phyloP scores from a whole-genome alignment of 2,329 filamentous ascomycete species.

The Westerdykella sp. region DNA sequence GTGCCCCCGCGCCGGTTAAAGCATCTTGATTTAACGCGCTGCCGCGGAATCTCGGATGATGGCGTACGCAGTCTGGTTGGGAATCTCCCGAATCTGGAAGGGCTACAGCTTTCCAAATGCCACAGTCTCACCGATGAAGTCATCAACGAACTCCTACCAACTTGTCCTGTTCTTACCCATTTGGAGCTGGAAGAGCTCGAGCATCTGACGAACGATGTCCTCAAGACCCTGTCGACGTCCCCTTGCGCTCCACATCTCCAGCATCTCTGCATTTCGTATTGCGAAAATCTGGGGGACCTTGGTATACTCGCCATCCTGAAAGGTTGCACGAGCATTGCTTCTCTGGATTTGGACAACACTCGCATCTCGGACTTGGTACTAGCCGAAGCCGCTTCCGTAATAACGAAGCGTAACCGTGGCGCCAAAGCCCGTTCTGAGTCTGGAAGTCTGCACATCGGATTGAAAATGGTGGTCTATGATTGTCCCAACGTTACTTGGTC shows the following conservation, averaged over 20 bases:
- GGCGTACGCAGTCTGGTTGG: slow-evolving; percentile 67
- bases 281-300: slow-evolving; percentile 73
- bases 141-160: slow-evolving; percentile 65
- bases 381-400: slow-evolving; percentile 74
- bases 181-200: slow-evolving; percentile 84
- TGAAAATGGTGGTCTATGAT: slow-evolving; percentile 81
- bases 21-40: slow-evolving; percentile 80
- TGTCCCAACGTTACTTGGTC: slow-evolving; percentile 91
- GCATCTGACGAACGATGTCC: slow-evolving; percentile 65
- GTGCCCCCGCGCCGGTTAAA: slow-evolving; percentile 73
- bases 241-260: slow-evolving; percentile 66
- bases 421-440: slow-evolving; percentile 27
- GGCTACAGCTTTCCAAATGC: slow-evolving; percentile 76
- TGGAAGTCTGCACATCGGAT: slow-evolving; percentile 46
- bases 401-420: slow-evolving; percentile 58
- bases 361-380: slow-evolving; percentile 80
- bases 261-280: slow-evolving; percentile 85
- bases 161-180: slow-evolving; percentile 71
- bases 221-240: slow-evolving; percentile 69
- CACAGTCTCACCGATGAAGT: slow-evolving; percentile 66
- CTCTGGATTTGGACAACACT: slow-evolving; percentile 87
- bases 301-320: slow-evolving; percentile 81
- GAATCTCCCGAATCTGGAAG: slow-evolving; percentile 72
- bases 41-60: slow-evolving; percentile 62
- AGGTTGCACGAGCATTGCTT: slow-evolving; percentile 61